Evolutionary conservation across 139 green algal species (phyloP).

Genomic region (Micractinium sp.): DNA sequence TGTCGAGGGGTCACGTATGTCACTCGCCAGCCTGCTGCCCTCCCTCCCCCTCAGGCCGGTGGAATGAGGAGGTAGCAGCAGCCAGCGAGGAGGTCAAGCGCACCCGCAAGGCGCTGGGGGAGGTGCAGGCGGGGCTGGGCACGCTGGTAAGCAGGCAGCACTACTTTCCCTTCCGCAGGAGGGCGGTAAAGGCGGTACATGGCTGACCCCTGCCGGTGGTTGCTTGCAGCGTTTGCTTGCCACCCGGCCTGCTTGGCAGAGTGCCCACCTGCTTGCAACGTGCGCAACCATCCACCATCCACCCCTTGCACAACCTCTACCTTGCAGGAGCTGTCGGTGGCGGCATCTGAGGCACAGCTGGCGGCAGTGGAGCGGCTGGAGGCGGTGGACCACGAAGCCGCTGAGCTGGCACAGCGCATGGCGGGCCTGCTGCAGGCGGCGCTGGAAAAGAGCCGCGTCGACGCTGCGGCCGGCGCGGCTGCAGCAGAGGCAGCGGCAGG

Average conservation of each 20-base stretch:
- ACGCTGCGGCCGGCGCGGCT: neutral
- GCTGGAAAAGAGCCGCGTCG: neutral
- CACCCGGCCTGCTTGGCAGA: neutral
- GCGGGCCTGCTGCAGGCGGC: neutral
- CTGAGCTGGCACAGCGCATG: constrained; percentile 10
- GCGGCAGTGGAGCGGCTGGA: constrained; percentile 4
- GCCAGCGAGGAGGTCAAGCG: constrained; percentile 49
- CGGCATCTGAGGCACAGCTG: neutral
- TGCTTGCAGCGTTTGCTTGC: neutral
- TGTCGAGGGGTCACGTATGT: neutral
- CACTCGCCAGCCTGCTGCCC: neutral
- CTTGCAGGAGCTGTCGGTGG: neutral
- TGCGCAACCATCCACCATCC: neutral
- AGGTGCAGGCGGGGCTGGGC: constrained; percentile 17
- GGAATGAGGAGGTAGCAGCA: constrained; percentile 45
- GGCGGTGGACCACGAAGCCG: neutral
- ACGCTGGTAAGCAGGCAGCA: constrained; percentile 3
- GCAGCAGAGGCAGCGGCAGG: neutral
- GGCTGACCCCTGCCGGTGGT: neutral
- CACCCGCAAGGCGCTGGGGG: constrained; percentile 39
- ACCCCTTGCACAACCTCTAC: neutral
- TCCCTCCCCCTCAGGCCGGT: constrained; percentile 33
- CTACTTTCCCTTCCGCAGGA: no score
- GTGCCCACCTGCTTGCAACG: neutral
- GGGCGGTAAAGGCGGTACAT: no score